Evolutionary conservation across 176 grass and related monocot genomes (phyloP), one percentile per base, ranked within the genome.

Genomic region (Oryza glumipatula): DNA sequence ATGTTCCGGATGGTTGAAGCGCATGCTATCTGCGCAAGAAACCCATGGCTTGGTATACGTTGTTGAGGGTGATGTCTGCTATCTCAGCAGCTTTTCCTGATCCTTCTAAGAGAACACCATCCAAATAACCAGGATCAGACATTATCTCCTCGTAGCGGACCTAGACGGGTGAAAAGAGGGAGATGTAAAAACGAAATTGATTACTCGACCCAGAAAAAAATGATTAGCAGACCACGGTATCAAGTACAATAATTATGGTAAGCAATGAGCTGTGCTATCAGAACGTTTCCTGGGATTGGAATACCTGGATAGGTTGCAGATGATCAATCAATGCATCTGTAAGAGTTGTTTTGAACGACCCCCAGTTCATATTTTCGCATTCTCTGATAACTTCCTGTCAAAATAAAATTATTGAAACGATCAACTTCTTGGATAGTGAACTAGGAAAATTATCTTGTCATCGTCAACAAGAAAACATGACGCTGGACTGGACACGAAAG

Each of bases 281-380:
- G 67, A 78, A 28, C 23, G 33, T 36, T 19, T 58, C 41, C 12
- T 72, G 28, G 39, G 24, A 60, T 64, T 61, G 36, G 23, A 43
- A 26, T 60, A 95, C 96, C 93, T 96, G 96, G 79, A 98, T 98
- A 76, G 96, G 96, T 10, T 94, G 89, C 43, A 98, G 79, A 95
- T 95, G 93, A 65, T 95, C 93, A 49, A 98, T 83, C 63, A 96
- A 82, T 43, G 91, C 91, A 86, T 98, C 96, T 14, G 91, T 91
- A 61, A 98, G 89, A 51, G 76, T 92, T 61, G 30, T 44, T 74
- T 98, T 98, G 78, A 98, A 98, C 74, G 93, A 80, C 11, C 96
- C 96, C 96, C 96, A 98, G 80, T 94, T 96, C 96, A 98, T 94
- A 89, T 94, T 77, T 94, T 85, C 80, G 67, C 93, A 98, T 82